Evolutionary conservation across 352 stramenopile species (phyloP), one percentile per base, ranked within the genome.

Genomic region (Lagenidium giganteum): DNA sequence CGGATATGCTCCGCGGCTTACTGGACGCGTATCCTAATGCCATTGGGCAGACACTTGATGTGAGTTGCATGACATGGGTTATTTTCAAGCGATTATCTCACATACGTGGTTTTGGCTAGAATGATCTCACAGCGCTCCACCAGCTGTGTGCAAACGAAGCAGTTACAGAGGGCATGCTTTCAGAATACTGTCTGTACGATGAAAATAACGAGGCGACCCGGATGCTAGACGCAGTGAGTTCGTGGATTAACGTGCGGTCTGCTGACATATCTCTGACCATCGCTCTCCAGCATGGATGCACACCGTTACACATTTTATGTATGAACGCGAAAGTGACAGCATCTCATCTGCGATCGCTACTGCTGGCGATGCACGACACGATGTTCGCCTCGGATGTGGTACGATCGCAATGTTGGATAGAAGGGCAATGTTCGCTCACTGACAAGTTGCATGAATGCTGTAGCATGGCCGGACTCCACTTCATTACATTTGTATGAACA

Each of bases 401-500:
- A 61, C 23, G 59, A 52, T 8, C n/a, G 8, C 33, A 17, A n/a
- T n/a, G n/a, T n/a, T n/a, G n/a, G n/a, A n/a, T n/a, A n/a, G n/a
- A n/a, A n/a, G n/a, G n/a, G n/a, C n/a, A n/a, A n/a, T n/a, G n/a
- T n/a, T n/a, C n/a, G n/a, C n/a, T n/a, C n/a, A n/a, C n/a, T n/a
- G n/a, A n/a, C n/a, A n/a, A n/a, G n/a, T n/a, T n/a, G n/a, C n/a
- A n/a, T n/a, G n/a, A n/a, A n/a, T n/a, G n/a, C 1, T 22, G 1
- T 30, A 87, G 74, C 60, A 83, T 45, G 71, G 51, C 0, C 57
- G 61, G 35, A 83, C 73, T 11, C 76, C 77, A 3, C 64, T 89
- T 21, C 77, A 89, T 47, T 89, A 89, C 27, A 30, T 84, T 13
- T 87, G 73, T 35, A 80, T 81, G 67, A 87, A 83, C 45, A 53